phyloP scores from a whole-genome alignment of 768 basidiomycete species.

The Postia placenta region DNA sequence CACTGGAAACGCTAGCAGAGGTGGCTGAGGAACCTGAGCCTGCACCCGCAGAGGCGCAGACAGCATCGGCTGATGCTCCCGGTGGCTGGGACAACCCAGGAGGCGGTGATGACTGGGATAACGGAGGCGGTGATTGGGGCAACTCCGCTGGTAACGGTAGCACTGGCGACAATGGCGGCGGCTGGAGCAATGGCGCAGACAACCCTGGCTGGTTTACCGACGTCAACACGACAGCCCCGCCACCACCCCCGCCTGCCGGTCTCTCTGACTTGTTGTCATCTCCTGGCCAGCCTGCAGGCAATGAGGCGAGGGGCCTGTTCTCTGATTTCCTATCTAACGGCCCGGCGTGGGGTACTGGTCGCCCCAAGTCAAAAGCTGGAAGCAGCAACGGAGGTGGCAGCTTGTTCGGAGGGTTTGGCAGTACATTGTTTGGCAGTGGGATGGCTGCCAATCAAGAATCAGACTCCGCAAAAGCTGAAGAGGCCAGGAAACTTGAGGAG shows the following conservation, averaged over 20 bases:
- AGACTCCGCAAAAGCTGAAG: background rate
- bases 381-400: too few relatives aligned
- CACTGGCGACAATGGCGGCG: background rate
- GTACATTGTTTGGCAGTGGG: background rate
- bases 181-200: background rate
- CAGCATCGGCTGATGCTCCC: background rate
- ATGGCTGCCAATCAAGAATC: too few relatives aligned
- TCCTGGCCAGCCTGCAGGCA: conserved; percentile 6
- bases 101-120: background rate
- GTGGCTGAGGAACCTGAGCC: too few relatives aligned
- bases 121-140: background rate
- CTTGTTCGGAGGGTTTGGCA: conserved; percentile 11
- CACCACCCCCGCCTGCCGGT: background rate
- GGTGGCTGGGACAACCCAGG: background rate
- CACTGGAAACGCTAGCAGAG: too few relatives aligned
- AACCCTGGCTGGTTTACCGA: background rate
- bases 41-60: background rate
- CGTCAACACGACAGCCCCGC: background rate
- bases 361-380: conserved; percentile 3
- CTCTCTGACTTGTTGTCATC: conserved; percentile 1
- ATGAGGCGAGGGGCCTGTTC: conserved; percentile 11
- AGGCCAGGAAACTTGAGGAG: too few relatives aligned
- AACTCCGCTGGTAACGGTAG: background rate
- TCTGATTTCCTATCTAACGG: conserved; percentile 13
- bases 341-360: conserved; percentile 6